Evolutionary conservation across 768 basidiomycete species (phyloP), one percentile per base, ranked within the genome.

Genomic region (Saitozyma podzolica): DNA sequence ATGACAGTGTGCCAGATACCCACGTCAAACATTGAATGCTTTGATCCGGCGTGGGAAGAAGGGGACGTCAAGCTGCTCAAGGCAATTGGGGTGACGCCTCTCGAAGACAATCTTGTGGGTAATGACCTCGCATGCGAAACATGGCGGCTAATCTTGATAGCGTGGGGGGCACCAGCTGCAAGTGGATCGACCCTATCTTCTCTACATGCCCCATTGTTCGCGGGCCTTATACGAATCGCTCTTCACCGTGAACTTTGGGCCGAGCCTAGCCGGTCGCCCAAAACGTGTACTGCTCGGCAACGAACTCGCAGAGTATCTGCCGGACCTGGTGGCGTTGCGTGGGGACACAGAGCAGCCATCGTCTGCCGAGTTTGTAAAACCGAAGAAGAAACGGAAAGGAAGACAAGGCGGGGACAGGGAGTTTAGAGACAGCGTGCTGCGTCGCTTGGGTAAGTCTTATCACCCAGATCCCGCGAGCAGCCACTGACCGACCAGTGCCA

Each of bases 121-220:
- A 39, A 14, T 41, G 41, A 39, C 40, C 2, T 47, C 6, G n/a
- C 6, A 11, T 47, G 45, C n/a, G n/a, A 11, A 47, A 47, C 2
- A 17, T 17, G 2, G 45, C 45, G 3, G 45, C 45, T 54, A n/a
- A 54, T 11, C 40, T 39, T 16, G 9, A 10, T 20, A 75, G 74
- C 40, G 52, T 11, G 72, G 74, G 6, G 58, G 56, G 40, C 62
- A 76, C 55, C 13, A n/a, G 6, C 63, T 76, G 0, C 40, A 58
- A 13, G 42, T 49, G 11, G 58, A 56, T 40, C 40, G 19, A 40
- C 59, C 69, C 19, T 69, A 72, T 47, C 66, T 76, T 1, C 48
- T 76, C n/a, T 76, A 66, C 56, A 54, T 76, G 47, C 74, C 74
- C 16, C 74, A 76, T 51, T 72, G 70, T 29, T 58, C 70, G 2